A percentile compares a stretch with the other conserved stretches of the same genome.
phyloP scores from a whole-genome alignment of 2,329 filamentous ascomycete genomes.

The Ascochyta rabiei region DNA sequence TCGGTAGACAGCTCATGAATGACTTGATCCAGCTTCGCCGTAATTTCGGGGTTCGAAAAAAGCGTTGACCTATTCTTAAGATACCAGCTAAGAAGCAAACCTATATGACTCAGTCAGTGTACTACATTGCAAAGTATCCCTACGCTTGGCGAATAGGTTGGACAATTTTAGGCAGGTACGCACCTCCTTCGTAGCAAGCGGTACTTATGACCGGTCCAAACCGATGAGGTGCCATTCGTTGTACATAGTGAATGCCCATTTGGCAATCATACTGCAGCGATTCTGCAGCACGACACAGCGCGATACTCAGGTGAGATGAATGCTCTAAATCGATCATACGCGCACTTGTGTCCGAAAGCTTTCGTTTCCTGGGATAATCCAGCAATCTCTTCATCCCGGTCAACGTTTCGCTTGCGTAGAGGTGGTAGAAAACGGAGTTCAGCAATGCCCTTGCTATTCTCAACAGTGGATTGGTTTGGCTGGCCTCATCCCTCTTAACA shows the following conservation, averaged over 20 bases:
- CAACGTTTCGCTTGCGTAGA: background rate
- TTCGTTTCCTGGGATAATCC: background rate
- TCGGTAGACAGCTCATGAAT: too few relatives aligned
- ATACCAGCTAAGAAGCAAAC: too few relatives aligned
- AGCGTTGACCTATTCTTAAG: too few relatives aligned
- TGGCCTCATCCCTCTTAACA: background rate
- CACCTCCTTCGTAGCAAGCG: background rate
- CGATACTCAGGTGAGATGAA: background rate
- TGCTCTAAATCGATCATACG: background rate
- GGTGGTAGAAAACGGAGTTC: background rate
- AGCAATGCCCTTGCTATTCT: background rate
- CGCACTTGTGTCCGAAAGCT: background rate
- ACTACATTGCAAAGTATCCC: too few relatives aligned
- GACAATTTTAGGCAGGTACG: too few relatives aligned
- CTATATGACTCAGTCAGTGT: too few relatives aligned
- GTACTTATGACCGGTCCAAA: background rate
- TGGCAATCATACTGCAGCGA: background rate
- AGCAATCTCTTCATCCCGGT: background rate
- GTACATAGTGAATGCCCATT: background rate
- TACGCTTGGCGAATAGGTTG: too few relatives aligned
- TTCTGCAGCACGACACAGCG: background rate
- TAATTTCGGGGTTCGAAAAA: too few relatives aligned
- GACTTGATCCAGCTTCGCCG: too few relatives aligned
- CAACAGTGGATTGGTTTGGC: background rate
- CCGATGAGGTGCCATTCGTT: background rate